Evolutionary conservation across 345 rosid genomes (phyloP).

Genomic region (Sonneratia alba): DNA sequence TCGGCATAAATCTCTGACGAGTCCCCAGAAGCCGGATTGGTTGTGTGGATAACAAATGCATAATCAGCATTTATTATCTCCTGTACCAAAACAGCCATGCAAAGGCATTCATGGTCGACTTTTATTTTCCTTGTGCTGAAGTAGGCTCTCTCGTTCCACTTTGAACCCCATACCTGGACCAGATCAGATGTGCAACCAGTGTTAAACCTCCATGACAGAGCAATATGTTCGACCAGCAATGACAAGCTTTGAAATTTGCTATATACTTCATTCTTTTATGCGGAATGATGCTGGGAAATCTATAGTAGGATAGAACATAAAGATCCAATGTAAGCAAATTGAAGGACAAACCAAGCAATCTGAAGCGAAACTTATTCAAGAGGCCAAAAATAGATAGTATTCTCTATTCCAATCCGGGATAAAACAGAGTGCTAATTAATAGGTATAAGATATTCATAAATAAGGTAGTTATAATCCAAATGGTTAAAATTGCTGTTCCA

Average conservation of each 20-base stretch:
- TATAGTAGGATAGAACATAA: not conserved
- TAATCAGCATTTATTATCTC: constrained; percentile 93
- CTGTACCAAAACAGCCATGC: constrained; percentile 99
- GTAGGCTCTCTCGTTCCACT: constrained; percentile 99
- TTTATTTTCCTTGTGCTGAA: constrained; percentile 84
- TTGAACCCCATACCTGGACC: constrained; percentile 95
- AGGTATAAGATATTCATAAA: no score
- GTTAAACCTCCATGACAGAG: not conserved
- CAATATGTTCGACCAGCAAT: not conserved
- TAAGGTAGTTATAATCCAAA: no score
- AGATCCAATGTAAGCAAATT: not conserved
- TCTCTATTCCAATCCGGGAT: not conserved
- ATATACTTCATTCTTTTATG: not conserved
- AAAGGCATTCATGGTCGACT: constrained; percentile 84
- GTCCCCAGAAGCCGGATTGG: constrained; percentile 91
- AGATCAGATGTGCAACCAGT: constrained; percentile 1
- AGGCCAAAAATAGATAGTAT: not conserved
- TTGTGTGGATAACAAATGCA: constrained; percentile 95
- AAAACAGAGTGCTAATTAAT: no score
- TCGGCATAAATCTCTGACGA: constrained; percentile 89
- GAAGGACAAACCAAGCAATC: not conserved
- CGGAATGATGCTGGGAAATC: not conserved
- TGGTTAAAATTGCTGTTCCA: not conserved
- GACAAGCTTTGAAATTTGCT: not conserved
- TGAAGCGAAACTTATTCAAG: not conserved